Evolutionary conservation across 1,139 yeast genomes (phyloP).

Genomic region (Saccharomyces hybrid): DNA sequence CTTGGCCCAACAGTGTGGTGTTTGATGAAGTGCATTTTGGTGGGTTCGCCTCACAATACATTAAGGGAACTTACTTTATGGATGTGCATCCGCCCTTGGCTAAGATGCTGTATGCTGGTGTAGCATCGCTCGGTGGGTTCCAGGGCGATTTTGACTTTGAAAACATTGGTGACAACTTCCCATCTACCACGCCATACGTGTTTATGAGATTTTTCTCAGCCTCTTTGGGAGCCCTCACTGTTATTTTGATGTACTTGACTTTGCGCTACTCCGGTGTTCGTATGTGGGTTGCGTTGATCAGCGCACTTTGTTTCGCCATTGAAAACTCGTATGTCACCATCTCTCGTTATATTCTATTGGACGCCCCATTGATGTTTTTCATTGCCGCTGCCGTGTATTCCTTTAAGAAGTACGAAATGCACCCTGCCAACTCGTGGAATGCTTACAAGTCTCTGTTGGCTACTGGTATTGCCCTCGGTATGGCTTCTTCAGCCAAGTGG

Average conservation of each 20-base stretch:
- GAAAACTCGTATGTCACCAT: conserved; percentile 88
- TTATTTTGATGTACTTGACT: conserved; percentile 69
- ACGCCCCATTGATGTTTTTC: conserved; percentile 85
- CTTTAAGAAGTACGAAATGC: conserved; percentile 73
- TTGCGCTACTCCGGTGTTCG: conserved; percentile 82
- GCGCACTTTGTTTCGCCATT: conserved; percentile 59
- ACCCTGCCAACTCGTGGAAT: conserved; percentile 55
- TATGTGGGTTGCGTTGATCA: conserved; percentile 61
- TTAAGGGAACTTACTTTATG: conserved; percentile 68
- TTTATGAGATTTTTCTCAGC: conserved; percentile 88
- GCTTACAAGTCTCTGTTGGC: conserved; percentile 70
- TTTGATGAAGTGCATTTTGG: conserved; percentile 91
- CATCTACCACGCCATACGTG: conserved; percentile 59
- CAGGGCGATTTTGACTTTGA: conserved; percentile 68
- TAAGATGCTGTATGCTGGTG: conserved; percentile 77
- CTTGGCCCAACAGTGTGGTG: conserved; percentile 72
- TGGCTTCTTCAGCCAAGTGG: conserved; percentile 90
- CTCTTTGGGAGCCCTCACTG: conserved; percentile 70
- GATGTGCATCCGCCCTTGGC: conserved; percentile 95
- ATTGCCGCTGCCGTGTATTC: conserved; percentile 81
- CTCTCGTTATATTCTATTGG: conserved; percentile 82
- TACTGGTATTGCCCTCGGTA: conserved; percentile 78
- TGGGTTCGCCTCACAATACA: conserved; percentile 69
- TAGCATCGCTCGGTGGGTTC: conserved; percentile 66
- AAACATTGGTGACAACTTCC: conserved; percentile 59